These are phyloP conservation scores for Theobroma grandiflorum DNA, from an alignment of 441 rosid genomes.

Conservation along the genomic window DNA sequence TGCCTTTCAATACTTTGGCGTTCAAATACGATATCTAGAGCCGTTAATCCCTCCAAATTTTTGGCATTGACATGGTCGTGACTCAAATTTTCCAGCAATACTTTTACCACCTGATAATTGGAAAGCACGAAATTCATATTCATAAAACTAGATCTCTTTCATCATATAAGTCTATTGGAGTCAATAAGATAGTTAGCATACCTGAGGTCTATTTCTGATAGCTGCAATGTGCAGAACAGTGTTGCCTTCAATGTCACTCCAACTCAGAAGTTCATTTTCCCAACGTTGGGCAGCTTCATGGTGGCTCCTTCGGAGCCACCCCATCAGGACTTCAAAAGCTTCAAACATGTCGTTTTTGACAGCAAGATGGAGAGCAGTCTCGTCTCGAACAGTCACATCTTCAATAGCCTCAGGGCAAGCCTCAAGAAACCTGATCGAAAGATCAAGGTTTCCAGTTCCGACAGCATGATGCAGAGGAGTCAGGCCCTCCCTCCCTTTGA, in stretches of 20 bases:
- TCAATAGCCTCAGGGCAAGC: conserved; percentile 35
- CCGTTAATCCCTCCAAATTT: conserved; percentile 29
- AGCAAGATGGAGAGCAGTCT: conserved; percentile 44
- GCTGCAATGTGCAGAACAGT: no score
- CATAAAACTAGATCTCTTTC: no score
- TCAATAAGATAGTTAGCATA: not conserved
- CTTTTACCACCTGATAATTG: conserved; percentile 6
- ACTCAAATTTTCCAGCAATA: conserved; percentile 20
- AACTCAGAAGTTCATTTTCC: conserved; percentile 31
- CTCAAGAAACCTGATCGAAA: conserved; percentile 28
- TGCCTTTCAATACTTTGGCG: not conserved
- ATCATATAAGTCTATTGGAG: no score
- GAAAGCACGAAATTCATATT: not conserved
- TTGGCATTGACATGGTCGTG: conserved; percentile 23
- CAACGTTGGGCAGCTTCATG: not conserved
- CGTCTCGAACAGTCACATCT: conserved; percentile 35
- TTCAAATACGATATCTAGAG: conserved; percentile 27
- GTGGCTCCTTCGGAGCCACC: not conserved
- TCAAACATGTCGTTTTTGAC: conserved; percentile 14
- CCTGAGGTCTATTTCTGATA: no score
- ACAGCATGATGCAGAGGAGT: conserved; percentile 5
- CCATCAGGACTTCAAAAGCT: conserved; percentile 8
- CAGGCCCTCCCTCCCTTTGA: conserved; percentile 39
- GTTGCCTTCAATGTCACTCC: conserved; percentile 18
- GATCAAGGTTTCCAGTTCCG: conserved; percentile 27